These are phyloP conservation scores for Trametes villosa DNA, from an alignment of 768 basidiomycete species.

Conservation along the genomic window DNA sequence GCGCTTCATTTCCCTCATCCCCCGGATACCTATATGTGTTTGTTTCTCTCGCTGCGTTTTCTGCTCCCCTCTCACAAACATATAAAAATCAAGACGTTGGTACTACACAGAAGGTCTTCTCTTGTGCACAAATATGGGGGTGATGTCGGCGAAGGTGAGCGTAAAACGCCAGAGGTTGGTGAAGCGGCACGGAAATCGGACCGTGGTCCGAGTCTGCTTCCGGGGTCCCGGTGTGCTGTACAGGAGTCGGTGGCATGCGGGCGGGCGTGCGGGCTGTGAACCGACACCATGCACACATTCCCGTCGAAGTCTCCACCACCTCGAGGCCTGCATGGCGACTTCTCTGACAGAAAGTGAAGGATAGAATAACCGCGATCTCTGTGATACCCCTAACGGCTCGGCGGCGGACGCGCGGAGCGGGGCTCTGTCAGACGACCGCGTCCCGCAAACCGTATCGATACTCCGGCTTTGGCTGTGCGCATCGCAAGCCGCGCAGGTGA, in stretches of 20 bases:
- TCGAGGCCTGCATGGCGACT: constrained; percentile 15
- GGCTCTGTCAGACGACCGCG: constrained; percentile 15
- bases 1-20: no score
- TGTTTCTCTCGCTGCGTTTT: no score
- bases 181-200: no score
- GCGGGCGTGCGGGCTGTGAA: no score
- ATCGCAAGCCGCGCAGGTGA: constrained; percentile 14
- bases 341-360: neutral
- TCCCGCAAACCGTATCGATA: constrained; percentile 15
- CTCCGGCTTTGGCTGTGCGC: constrained; percentile 19
- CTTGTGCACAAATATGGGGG: no score
- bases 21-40: no score
- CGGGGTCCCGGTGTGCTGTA: constrained; percentile 8
- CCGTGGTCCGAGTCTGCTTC: no score
- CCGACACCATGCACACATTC: neutral
- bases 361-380: constrained; percentile 9
- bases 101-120: no score
- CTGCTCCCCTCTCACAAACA: no score
- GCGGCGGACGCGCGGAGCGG: constrained; percentile 14
- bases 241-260: neutral
- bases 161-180: no score
- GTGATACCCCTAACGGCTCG: constrained; percentile 16
- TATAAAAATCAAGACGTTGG: no score
- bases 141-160: no score
- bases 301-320: constrained; percentile 3